These are phyloP conservation scores for Endotrypanum monterogeii DNA, from an alignment of 208 protist genomes.

Conservation along the genomic window DNA sequence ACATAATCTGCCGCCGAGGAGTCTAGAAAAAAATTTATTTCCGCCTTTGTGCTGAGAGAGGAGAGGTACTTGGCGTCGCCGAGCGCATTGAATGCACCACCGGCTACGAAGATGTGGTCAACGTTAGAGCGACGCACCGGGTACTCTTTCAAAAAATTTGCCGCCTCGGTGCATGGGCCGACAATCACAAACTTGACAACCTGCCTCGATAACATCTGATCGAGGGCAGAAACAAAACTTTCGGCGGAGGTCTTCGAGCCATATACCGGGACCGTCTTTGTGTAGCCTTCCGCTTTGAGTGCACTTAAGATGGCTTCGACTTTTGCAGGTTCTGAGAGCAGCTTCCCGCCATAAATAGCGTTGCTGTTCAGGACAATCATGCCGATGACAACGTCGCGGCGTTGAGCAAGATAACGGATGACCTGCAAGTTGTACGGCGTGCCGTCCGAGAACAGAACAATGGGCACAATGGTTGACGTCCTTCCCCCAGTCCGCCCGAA, in stretches of 20 bases:
- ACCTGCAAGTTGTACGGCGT: constrained; percentile 58
- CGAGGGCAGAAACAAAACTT: constrained; percentile 35
- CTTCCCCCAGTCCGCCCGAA: constrained; percentile 63
- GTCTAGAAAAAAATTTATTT: constrained; percentile 81
- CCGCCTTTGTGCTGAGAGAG: constrained; percentile 37
- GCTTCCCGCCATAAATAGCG: constrained; percentile 30
- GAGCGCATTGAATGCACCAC: constrained; percentile 43
- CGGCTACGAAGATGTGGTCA: constrained; percentile 43
- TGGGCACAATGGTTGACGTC: constrained; percentile 22
- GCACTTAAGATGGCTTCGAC: constrained; percentile 34
- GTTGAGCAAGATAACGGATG: constrained; percentile 67
- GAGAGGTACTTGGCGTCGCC: constrained; percentile 58
- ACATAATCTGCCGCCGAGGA: constrained; percentile 62
- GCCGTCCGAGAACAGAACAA: constrained; percentile 72
- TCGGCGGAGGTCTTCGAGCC: constrained; percentile 36
- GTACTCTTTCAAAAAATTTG: constrained; percentile 50
- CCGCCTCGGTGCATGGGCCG: constrained; percentile 69
- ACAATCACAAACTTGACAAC: constrained; percentile 53
- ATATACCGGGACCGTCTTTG: constrained; percentile 48
- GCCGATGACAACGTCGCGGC: constrained; percentile 51
- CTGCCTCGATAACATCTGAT: constrained; percentile 24
- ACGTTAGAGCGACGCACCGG: constrained; percentile 24
- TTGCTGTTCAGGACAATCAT: constrained; percentile 67
- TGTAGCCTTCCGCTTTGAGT: constrained; percentile 46
- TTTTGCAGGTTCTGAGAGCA: constrained; percentile 24